A percentile compares a stretch with the other conserved stretches of the same genome.
phyloP scores from a whole-genome alignment of 2,329 filamentous ascomycete genomes.

The Exophiala sp. region DNA sequence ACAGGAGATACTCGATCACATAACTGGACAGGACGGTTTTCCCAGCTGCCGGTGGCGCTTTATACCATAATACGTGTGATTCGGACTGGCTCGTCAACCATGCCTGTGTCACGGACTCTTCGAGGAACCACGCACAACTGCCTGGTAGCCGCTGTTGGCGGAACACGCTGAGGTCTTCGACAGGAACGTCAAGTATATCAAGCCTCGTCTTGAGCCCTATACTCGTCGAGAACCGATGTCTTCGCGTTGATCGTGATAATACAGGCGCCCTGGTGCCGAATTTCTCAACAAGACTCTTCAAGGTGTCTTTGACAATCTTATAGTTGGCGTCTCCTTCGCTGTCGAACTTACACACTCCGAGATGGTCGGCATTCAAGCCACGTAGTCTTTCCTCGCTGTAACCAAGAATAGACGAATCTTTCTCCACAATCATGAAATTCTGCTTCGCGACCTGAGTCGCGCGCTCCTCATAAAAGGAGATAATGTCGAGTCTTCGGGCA shows the following conservation, averaged over 20 bases:
- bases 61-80: conserved; percentile 30
- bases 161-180: conserved; percentile 16
- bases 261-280: neutral
- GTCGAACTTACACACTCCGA: conserved; percentile 32
- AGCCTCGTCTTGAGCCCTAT: conserved; percentile 3
- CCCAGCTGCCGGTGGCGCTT: conserved; percentile 30
- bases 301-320: conserved; percentile 14
- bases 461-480: conserved; percentile 46
- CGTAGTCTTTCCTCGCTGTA: conserved; percentile 39
- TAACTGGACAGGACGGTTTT: conserved; percentile 33
- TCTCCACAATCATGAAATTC: conserved; percentile 30
- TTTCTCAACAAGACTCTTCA: conserved; percentile 16
- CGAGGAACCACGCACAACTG: conserved; percentile 19
- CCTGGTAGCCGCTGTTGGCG: conserved; percentile 12
- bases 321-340: conserved; percentile 30
- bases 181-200: neutral
- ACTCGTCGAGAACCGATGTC: neutral
- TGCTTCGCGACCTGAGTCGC: conserved; percentile 1
- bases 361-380: conserved; percentile 35
- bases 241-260: neutral
- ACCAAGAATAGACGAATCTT: conserved; percentile 41
- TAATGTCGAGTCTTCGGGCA: conserved; percentile 35
- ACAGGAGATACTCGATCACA: conserved; percentile 26
- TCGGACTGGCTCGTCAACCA: conserved; percentile 11
- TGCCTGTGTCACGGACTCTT: conserved; percentile 1